Base-by-base conservation (phyloP, 306 rosid species). In the Vachellia pachyceras region DNA sequence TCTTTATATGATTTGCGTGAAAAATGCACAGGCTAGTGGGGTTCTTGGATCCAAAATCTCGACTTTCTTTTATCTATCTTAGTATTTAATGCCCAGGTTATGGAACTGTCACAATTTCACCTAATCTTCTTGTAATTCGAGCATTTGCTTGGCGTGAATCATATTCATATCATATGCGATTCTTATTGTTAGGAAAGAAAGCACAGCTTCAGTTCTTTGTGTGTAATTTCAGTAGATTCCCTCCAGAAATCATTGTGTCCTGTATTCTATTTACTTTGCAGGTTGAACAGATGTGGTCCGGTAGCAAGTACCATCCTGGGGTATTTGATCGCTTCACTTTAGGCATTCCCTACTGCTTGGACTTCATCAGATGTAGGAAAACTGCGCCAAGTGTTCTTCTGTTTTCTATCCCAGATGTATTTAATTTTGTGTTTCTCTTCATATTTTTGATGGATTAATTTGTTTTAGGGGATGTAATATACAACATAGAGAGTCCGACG, bases 241-340 rank as follows among this genome's bases (percentile, higher is more conserved):
- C 29, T 57, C 5, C 3, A 22, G 68, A 22, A 55, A 73, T 13
- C 61, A 67, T 49, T 50, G n/a, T 25, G 23, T 73, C 25, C 23
- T 50, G 10, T 35, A 76, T 14, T 46, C 17, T 33, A 55, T 73
- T 77, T 60, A 35, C 22, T 36, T 82, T 65, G 40, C 94, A 96
- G 99, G 83, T 96, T 80, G 97, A 96, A 63, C 90, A 92, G 49
- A 85, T 86, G 88, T 96, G 99, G 97, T 93, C 99, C 5, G 86
- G 95, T 11, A 87, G 92, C 84, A 94, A 83, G 79, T 80, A 85
- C 82, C 82, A 63, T 82, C 86, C 91, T 2, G 86, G 87, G 40
- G 36, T 82, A 33, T 45, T 85, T 45, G 99, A 94, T 88, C 95
- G 99, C 35, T 94, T 96, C 91, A 88, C 97, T 15, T 75, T 96